Base-by-base conservation (phyloP, 176 grass and related monocot genomes). In the Bothriochloa decipiens region DNA sequence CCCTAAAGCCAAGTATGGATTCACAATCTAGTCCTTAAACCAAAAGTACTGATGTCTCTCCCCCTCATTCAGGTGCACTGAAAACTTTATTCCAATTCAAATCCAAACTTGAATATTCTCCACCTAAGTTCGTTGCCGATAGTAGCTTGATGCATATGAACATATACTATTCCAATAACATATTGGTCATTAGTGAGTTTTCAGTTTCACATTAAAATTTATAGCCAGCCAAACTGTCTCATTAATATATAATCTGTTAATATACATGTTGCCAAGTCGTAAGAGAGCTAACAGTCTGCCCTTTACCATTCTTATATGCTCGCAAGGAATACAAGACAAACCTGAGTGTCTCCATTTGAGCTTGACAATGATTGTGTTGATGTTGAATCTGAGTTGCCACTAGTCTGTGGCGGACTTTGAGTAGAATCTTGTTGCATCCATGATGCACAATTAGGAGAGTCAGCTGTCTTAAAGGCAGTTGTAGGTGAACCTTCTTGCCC, bases 331-430 rank as follows among this genome's bases (percentile, higher is more conserved):
- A 69, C 81, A 75, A 74, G 22, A 55, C 50, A 88, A 87, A 96
- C 97, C 93, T 94, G 93, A 89, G 87, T 72, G 45, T 91, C 97
- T 87, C 88, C 97, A 94, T 96, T 94, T 68, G 93, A 99, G 83
- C 89, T 96, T 47, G 91, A 94, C 79, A 94, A 53, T 86, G 97
- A 96, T 50, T 94, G 97, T 86, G 86, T 43, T 85, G 97, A 99
- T 74, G 92, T 91, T 67, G 91, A 94, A 79, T 97, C 91, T 58
- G 94, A 94, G 84, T 94, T 97, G 29, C 94, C 91, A 78, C 94
- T 94, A 65, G 75, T 88, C 82, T 94, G 91, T 58, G 91, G 89
- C 87, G 89, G 96, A 87, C 91, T 95, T 79, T 90, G 92, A 65
- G 35, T 36, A 36, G 86, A 89, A 55, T 90, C 89, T 68, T 86